Evolutionary conservation across 1,139 yeast genomes (phyloP).

Genomic region (Yamadazyma songkhlaensis): DNA sequence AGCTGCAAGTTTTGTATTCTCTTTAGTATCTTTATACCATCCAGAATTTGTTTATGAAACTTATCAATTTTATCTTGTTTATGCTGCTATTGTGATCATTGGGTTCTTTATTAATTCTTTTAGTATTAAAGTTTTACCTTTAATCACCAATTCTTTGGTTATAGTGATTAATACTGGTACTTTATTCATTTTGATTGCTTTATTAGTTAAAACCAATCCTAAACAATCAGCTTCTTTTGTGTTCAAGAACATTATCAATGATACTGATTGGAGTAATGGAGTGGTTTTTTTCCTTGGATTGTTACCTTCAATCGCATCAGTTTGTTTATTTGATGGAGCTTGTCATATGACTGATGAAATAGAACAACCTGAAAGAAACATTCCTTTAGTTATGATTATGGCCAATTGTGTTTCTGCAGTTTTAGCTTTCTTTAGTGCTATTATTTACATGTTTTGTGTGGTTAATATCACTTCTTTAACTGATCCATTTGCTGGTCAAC

Average conservation of each 20-base stretch:
- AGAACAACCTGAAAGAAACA: slow-evolving; percentile 23
- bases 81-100: slow-evolving; percentile 15
- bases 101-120: slow-evolving; percentile 22
- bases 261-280: slow-evolving; percentile 28
- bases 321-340: slow-evolving; percentile 26
- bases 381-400: slow-evolving; percentile 27
- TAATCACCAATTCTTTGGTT: slow-evolving; percentile 18
- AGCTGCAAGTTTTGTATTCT: slow-evolving; percentile 42
- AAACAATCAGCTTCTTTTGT: slow-evolving; percentile 24
- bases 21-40: slow-evolving; percentile 35
- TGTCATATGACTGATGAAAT: slow-evolving; percentile 32
- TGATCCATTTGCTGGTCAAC: slow-evolving; percentile 27
- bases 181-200: slow-evolving; percentile 22
- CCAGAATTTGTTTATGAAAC: slow-evolving; percentile 20
- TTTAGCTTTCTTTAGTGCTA: slow-evolving; percentile 21
- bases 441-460: slow-evolving; percentile 27
- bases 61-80: slow-evolving; percentile 25
- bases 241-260: slow-evolving; percentile 22
- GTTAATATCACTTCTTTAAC: slow-evolving; percentile 17
- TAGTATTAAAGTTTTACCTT: slow-evolving; percentile 18
- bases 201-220: slow-evolving; percentile 21
- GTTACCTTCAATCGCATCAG: slow-evolving; percentile 26
- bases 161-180: slow-evolving; percentile 24
- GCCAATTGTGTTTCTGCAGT: slow-evolving; percentile 22
- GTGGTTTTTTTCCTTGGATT: slow-evolving; percentile 27